A percentile compares a stretch with the other conserved stretches of the same genome.
Evolutionary conservation across 2,329 filamentous ascomycete species (phyloP).

Genomic region (Ceratocystis cacaofunesta): DNA sequence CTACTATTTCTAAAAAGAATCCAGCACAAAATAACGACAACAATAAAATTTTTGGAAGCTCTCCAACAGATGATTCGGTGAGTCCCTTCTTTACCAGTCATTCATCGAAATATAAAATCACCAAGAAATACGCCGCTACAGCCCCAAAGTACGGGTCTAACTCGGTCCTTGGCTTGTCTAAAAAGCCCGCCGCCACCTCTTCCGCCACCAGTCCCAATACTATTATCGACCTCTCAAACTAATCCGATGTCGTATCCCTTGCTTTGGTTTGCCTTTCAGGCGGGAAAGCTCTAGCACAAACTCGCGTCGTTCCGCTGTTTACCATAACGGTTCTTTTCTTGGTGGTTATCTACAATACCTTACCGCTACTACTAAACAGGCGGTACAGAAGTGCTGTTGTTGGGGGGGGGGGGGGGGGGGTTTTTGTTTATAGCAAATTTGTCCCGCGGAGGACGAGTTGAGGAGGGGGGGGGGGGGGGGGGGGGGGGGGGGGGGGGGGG

Average conservation of each 20-base stretch:
- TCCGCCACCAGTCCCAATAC: background rate
- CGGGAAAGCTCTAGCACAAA: background rate
- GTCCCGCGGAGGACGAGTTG: too few species aligned
- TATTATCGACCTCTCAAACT: background rate
- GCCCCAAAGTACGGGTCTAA: background rate
- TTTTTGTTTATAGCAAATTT: too few species aligned
- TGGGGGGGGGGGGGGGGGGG: background rate
- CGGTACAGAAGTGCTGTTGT: background rate
- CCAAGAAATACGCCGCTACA: background rate
- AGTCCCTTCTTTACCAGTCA: background rate
- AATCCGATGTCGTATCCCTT: background rate
- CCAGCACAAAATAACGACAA: background rate
- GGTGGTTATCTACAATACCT: background rate
- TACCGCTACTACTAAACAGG: background rate
- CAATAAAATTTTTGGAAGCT: background rate
- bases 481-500: background rate
- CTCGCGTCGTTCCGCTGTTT: background rate
- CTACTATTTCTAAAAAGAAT: background rate
- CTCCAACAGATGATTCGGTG: background rate
- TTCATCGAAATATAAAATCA: constrained; percentile 1
- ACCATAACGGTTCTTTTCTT: background rate
- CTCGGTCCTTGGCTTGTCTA: background rate
- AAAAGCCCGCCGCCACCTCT: background rate
- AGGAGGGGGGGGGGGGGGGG: background rate
- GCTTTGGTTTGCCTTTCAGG: background rate